phyloP scores from a whole-genome alignment of 2,329 filamentous ascomycete species.

The Geoglossum cookeanum region DNA sequence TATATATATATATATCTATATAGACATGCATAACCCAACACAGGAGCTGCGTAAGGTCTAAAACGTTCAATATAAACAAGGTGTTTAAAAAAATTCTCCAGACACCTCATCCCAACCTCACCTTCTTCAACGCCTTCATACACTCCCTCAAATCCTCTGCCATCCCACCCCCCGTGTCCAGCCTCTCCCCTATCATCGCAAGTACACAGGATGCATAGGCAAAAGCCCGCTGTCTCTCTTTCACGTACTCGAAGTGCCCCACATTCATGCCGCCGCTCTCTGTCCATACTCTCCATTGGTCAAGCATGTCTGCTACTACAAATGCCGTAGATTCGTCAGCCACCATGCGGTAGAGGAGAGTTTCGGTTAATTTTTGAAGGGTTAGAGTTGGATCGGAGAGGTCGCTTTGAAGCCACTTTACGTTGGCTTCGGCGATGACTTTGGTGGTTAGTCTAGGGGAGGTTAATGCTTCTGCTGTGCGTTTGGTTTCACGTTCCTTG shows the following conservation, averaged over 20 bases:
- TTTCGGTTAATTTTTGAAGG: conserved; percentile 26
- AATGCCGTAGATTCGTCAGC: conserved; percentile 27
- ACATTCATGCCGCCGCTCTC: conserved; percentile 35
- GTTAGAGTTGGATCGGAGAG: conserved; percentile 13
- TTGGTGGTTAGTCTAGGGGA: not conserved
- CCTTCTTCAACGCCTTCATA: conserved; percentile 32
- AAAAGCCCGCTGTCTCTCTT: conserved; percentile 14
- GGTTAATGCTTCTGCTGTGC: not conserved
- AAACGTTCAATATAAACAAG: too few relatives aligned
- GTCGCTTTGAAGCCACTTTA: not conserved
- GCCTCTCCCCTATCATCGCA: conserved; percentile 8
- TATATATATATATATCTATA: too few relatives aligned
- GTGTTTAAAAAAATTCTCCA: too few relatives aligned
- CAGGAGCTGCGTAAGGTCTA: too few relatives aligned
- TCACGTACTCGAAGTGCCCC: conserved; percentile 24
- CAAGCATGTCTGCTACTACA: conserved; percentile 26
- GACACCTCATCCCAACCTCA: conserved; percentile 27
- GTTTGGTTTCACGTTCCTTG: conserved; percentile 5
- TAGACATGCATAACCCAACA: too few relatives aligned
- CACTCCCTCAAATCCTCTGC: conserved; percentile 32
- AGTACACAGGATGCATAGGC: not conserved
- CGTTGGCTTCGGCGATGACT: not conserved
- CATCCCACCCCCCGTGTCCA: conserved; percentile 14
- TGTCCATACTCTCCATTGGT: conserved; percentile 34
- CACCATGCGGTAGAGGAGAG: conserved; percentile 33